These are phyloP conservation scores for Capsicum pubescens DNA, from an alignment of 257 asterid genomes.

Conservation along the genomic window DNA sequence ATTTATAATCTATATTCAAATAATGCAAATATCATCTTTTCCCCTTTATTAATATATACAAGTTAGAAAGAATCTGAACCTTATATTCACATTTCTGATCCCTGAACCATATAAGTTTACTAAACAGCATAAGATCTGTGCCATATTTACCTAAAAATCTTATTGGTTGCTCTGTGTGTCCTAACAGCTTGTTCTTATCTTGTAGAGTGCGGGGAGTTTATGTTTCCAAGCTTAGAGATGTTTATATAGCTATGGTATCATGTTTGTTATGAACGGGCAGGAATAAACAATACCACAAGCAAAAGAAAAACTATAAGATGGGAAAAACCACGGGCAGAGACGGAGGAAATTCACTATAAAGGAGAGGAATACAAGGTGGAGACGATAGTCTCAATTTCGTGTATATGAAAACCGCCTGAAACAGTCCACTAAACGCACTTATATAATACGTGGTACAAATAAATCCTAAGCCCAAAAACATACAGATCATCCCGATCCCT, in stretches of 20 bases:
- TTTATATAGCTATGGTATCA: slow-evolving; percentile 57
- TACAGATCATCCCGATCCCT: no score
- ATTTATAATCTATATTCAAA: background rate
- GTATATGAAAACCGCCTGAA: no score
- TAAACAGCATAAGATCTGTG: background rate
- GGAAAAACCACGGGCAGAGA: no score
- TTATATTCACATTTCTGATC: background rate
- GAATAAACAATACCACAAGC: no score
- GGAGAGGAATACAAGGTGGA: no score
- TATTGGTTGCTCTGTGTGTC: background rate
- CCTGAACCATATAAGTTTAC: background rate
- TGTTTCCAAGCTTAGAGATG: slow-evolving; percentile 47
- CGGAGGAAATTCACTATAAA: no score
- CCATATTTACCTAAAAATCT: background rate
- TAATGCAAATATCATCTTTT: background rate
- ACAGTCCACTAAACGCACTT: no score
- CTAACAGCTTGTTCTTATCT: background rate
- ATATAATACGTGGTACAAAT: no score
- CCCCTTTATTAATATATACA: background rate
- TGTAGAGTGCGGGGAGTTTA: slow-evolving; percentile 49
- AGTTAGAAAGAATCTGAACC: background rate
- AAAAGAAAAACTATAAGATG: no score
- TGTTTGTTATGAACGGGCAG: background rate
- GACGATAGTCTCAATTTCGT: no score
- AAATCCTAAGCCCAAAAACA: no score